Evolutionary conservation across 306 rosid genomes (phyloP).

Genomic region (Coriaria nepalensis): DNA sequence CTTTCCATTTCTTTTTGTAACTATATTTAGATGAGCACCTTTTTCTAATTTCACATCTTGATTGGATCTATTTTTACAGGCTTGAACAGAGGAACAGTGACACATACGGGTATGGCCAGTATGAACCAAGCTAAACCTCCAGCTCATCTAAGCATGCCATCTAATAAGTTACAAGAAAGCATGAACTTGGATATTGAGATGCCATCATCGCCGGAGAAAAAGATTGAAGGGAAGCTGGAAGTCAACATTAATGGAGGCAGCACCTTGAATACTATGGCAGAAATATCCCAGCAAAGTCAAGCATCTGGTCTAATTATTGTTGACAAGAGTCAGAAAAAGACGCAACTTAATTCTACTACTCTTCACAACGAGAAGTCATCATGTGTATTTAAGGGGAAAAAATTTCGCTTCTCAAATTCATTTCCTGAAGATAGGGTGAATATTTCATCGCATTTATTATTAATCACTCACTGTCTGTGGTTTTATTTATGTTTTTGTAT

Average conservation of each 20-base stretch:
- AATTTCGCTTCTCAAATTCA: constrained; percentile 54
- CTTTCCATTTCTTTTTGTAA: constrained; percentile 6
- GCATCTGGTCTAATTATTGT: constrained; percentile 23
- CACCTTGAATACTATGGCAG: constrained; percentile 24
- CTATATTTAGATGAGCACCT: constrained; percentile 8
- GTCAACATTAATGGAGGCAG: constrained; percentile 21
- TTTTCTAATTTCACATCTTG: constrained; percentile 14
- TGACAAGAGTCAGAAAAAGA: constrained; percentile 18
- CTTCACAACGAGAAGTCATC: constrained; percentile 38
- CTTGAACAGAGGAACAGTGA: constrained; percentile 35
- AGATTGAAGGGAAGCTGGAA: constrained; percentile 28
- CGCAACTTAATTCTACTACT: constrained; percentile 24
- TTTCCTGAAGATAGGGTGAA: constrained; percentile 79
- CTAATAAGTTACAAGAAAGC: constrained; percentile 24
- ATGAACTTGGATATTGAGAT: constrained; percentile 25
- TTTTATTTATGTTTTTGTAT: no score
- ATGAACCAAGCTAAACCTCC: constrained; percentile 36
- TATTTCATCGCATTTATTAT: no score
- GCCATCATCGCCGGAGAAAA: constrained; percentile 32
- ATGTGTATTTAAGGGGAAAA: constrained; percentile 46
- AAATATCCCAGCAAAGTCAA: constrained; percentile 26
- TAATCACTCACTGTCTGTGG: no score
- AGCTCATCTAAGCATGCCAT: constrained; percentile 27
- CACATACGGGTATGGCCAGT: constrained; percentile 19
- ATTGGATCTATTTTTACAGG: constrained; percentile 20